Conservation (phyloP, 2,329 filamentous ascomycete species). For the Fusarium sp. region DNA sequence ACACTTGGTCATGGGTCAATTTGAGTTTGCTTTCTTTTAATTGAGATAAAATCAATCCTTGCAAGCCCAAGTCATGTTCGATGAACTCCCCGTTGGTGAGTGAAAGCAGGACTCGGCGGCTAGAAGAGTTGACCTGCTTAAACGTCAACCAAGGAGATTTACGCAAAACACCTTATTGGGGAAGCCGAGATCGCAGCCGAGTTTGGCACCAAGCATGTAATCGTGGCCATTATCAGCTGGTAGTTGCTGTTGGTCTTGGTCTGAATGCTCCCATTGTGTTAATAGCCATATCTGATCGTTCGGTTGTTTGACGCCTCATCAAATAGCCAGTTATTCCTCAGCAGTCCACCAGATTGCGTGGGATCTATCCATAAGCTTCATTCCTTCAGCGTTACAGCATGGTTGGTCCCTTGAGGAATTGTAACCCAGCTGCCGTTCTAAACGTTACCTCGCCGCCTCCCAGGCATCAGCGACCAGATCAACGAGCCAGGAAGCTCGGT, state of each 20-base stretch:
- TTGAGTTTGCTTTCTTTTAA: not conserved
- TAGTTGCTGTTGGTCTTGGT: not conserved
- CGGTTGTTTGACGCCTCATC: slow-evolving; percentile 5
- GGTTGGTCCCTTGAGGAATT: slow-evolving; percentile 5
- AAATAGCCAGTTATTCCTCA: slow-evolving; percentile 8
- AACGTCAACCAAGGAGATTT: slow-evolving; percentile 1
- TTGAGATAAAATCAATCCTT: slow-evolving; percentile 21
- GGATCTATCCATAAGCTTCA: slow-evolving; percentile 15
- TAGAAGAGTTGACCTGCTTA: not conserved
- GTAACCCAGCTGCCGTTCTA: slow-evolving; percentile 29
- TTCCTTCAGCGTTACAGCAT: not conserved
- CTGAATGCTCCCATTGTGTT: not conserved
- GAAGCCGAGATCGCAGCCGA: slow-evolving; percentile 2
- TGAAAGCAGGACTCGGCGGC: not conserved
- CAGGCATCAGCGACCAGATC: slow-evolving; percentile 36
- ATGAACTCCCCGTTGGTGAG: slow-evolving; percentile 17
- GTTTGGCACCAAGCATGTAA: slow-evolving; percentile 6
- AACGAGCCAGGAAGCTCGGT: slow-evolving; percentile 25
- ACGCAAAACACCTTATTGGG: not conserved
- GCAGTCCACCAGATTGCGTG: slow-evolving; percentile 19
- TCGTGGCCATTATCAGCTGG: slow-evolving; percentile 1
- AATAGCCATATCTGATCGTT: slow-evolving; percentile 2
- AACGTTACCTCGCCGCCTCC: no score
- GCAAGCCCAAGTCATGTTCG: slow-evolving; percentile 3
- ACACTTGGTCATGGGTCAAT: not conserved